phyloP scores from a whole-genome alignment of 441 rosid species.

The Bocquillonia castaneifolia region DNA sequence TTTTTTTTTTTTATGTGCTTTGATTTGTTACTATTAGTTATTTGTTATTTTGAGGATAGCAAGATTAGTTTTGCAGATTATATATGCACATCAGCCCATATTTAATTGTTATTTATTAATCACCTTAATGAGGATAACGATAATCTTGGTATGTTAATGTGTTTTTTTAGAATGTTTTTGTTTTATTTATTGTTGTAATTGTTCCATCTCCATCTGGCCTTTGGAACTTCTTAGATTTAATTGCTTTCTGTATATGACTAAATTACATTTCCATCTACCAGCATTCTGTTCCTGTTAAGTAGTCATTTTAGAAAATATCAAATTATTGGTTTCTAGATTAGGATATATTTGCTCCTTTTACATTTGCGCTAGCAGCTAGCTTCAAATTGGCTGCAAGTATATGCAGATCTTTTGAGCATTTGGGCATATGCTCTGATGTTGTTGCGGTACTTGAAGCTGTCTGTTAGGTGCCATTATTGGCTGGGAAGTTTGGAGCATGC shows the following conservation, averaged over 20 bases:
- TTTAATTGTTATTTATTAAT: neutral
- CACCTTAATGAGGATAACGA: too few relatives aligned
- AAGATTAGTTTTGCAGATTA: neutral
- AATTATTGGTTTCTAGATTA: conserved; percentile 1
- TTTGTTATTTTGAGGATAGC: neutral
- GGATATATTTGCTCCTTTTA: conserved; percentile 4
- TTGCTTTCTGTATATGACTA: neutral
- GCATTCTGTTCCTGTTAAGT: neutral
- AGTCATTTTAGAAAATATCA: neutral
- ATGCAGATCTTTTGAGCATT: conserved; percentile 24
- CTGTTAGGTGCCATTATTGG: conserved; percentile 17
- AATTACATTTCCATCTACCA: conserved; percentile 5
- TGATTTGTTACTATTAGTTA: neutral
- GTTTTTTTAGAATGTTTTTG: neutral
- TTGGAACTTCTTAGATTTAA: conserved; percentile 11
- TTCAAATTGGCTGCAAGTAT: conserved; percentile 21
- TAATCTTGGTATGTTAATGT: too few relatives aligned
- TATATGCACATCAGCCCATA: neutral
- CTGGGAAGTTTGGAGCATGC: conserved; percentile 20
- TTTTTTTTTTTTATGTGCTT: neutral
- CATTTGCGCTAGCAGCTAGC: neutral
- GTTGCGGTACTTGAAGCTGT: conserved; percentile 24
- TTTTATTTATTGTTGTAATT: neutral
- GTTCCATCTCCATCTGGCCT: neutral
- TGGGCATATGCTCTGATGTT: conserved; percentile 21